phyloP scores from a whole-genome alignment of 2,329 filamentous ascomycete species.

The Zasmidium angulare region DNA sequence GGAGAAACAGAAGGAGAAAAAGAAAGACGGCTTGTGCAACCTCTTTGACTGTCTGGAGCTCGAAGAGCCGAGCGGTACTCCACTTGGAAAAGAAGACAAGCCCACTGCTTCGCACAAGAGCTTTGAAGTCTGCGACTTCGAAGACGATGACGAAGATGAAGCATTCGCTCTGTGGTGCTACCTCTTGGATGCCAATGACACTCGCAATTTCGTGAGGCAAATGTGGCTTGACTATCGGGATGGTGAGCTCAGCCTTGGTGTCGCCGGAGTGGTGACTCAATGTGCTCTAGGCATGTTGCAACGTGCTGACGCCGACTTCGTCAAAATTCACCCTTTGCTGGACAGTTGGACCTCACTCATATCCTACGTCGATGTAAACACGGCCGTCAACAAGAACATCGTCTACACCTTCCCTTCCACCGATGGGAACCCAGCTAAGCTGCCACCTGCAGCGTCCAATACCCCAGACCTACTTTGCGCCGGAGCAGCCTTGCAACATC shows the following conservation, averaged over 20 bases:
- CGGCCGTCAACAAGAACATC: background rate
- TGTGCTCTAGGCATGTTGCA: constrained; percentile 1
- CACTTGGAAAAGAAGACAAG: background rate
- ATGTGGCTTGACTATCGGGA: background rate
- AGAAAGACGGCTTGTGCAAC: background rate
- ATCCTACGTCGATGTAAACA: background rate
- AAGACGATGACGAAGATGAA: background rate
- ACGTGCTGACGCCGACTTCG: background rate
- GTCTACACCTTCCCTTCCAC: background rate
- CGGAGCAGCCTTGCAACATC: background rate
- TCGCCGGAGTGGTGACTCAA: background rate
- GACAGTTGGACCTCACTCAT: background rate
- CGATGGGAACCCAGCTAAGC: background rate
- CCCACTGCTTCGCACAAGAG: background rate
- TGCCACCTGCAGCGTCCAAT: background rate
- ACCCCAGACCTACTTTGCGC: background rate
- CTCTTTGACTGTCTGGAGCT: constrained; percentile 6
- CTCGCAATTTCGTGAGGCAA: background rate
- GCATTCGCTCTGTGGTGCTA: constrained; percentile 9
- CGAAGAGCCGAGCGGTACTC: background rate
- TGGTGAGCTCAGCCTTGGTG: background rate
- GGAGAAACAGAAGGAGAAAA: background rate
- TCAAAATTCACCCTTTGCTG: background rate
- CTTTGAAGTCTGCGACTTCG: background rate
- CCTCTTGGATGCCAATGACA: constrained; percentile 5